Evolutionary conservation across 116 monocot species (phyloP), one percentile per base, ranked within the genome.

Genomic region (Phalaenopsis hybrid): DNA sequence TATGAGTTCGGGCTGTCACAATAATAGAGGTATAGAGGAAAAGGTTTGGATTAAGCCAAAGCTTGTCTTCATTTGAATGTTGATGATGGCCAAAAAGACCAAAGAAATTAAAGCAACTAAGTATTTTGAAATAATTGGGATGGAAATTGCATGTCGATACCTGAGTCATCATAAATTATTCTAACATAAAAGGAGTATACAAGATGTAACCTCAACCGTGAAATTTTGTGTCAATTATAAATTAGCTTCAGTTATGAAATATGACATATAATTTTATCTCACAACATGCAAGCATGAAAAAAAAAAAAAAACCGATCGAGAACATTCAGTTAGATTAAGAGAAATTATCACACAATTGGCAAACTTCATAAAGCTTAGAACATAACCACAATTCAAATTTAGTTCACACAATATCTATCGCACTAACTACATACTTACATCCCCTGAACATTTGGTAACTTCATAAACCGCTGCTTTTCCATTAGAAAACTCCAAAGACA

Each of bases 371-470:
- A 37, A 72, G 15, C 15, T 72, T 41, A 72, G 72, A 72, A 72
- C 3, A 41, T 72, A 4, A 72, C 37, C 72, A 72, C 25, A 72
- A 72, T 72, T 72, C 13, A 15, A 37, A 37, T 13, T 63, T 72
- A n/a, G 72, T 41, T 0, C 72, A 75, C 75, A 75, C 15, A 17
- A 79, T 73, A 21, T 18, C 18, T 20, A 57, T 18, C 18, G 12
- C 16, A 17, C 25, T 75, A 51, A 65, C 31, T 33, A 52, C 17
- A 79, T 83, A 89, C 95, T 93, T 78, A 98, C 98, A 81, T 98
- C 98, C 41, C 98, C 98, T 43, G 83, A 81, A 76, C 98, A 98
- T 84, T 93, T 91, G 72, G 92, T 88, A 16, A 98, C 91, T 79
- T 92, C 92, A 80, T 84, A 76, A 58, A 98, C 87, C 28, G 75